Percentiles rank a stretch among this genome's conserved stretches.
Conservation (phyloP, 805 yeast species). For the Lipomyces lipofer region DNA sequence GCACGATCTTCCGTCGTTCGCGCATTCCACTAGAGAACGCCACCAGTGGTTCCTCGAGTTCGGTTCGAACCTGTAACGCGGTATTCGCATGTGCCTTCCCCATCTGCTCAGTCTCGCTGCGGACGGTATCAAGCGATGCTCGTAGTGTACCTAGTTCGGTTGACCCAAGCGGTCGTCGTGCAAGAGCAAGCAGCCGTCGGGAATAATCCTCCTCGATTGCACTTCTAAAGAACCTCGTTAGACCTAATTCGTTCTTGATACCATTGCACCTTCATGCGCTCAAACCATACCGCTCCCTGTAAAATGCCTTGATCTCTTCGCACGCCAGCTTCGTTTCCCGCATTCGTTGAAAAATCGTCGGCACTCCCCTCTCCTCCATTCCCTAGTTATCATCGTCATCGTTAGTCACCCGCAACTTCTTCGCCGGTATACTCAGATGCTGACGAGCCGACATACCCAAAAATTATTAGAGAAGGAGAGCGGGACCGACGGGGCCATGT, state of each 20-base stretch:
- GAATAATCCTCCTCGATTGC: constrained; percentile 74
- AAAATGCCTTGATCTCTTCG: constrained; percentile 51
- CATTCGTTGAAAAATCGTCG: constrained; percentile 55
- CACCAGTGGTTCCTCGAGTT: constrained; percentile 54
- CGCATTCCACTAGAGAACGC: constrained; percentile 54
- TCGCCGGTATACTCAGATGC: neutral
- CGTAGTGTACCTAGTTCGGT: constrained; percentile 61
- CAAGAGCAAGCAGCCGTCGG: constrained; percentile 52
- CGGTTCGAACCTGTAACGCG: constrained; percentile 51
- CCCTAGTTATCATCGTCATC: constrained; percentile 40
- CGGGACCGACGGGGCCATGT: constrained; percentile 28
- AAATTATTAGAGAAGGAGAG: constrained; percentile 33
- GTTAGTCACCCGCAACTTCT: neutral
- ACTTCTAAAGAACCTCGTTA: constrained; percentile 47
- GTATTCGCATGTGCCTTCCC: constrained; percentile 56
- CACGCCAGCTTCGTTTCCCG: constrained; percentile 60
- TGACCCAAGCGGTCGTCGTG: constrained; percentile 54
- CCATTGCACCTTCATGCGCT: neutral
- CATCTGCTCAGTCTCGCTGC: constrained; percentile 59
- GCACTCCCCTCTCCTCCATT: constrained; percentile 59
- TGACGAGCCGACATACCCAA: constrained; percentile 26
- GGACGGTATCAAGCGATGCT: constrained; percentile 58
- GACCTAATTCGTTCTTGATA: constrained; percentile 42
- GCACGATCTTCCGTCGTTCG: constrained; percentile 57
- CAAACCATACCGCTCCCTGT: constrained; percentile 48